Evolutionary conservation across 805 yeast genomes (phyloP).

Genomic region (Cyberlindnera subsufficiens): DNA sequence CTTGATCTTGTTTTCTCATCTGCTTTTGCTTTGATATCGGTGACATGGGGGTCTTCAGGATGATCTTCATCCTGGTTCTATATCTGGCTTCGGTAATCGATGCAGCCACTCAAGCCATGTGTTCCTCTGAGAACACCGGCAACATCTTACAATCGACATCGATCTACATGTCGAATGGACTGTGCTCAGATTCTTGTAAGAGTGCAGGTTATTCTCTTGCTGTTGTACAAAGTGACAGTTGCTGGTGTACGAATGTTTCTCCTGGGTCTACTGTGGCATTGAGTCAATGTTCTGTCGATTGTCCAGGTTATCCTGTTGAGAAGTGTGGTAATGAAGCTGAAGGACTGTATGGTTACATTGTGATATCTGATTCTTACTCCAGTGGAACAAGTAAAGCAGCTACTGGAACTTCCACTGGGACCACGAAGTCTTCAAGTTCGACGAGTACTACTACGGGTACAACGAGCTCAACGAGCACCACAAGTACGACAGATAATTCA

Average conservation of each 20-base stretch:
- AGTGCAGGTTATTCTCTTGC: constrained; percentile 41
- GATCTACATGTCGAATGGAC: constrained; percentile 41
- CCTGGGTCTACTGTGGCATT: constrained; percentile 37
- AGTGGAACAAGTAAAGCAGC: constrained; percentile 2
- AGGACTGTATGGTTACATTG: constrained; percentile 50
- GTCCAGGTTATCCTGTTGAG: constrained; percentile 42
- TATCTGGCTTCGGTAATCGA: not conserved
- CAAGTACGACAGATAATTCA: not conserved
- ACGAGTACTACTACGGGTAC: not conserved
- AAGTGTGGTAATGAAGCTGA: constrained; percentile 35
- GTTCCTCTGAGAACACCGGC: constrained; percentile 38
- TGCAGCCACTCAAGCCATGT: constrained; percentile 9
- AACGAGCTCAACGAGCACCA: not conserved
- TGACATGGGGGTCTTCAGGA: too few relatives aligned
- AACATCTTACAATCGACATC: constrained; percentile 4
- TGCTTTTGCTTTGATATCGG: too few relatives aligned
- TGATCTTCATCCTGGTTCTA: too few relatives aligned
- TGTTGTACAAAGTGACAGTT: constrained; percentile 41
- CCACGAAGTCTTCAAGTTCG: not conserved
- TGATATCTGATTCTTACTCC: constrained; percentile 27
- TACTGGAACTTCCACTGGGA: not conserved
- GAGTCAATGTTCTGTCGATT: constrained; percentile 27
- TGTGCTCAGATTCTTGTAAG: constrained; percentile 41
- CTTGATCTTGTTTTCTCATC: too few relatives aligned
- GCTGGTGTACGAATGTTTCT: constrained; percentile 57